phyloP scores from a whole-genome alignment of 306 rosid genomes.

The Gynostemma pentaphyllum region DNA sequence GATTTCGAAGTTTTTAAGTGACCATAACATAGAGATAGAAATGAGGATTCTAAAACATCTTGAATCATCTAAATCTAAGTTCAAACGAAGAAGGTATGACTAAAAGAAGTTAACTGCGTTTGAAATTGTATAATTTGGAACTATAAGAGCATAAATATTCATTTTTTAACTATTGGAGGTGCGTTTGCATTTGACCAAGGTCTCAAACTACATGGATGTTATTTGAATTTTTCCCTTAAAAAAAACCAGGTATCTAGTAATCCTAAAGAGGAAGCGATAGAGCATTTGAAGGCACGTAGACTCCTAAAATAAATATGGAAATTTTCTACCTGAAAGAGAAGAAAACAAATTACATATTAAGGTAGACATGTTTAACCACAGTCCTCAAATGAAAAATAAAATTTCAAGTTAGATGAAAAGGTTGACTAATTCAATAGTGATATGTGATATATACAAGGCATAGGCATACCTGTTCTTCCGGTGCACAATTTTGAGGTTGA shows the following conservation, averaged over 20 bases:
- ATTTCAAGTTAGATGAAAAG: not conserved
- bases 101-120: no score
- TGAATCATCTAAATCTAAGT: no score
- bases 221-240: no score
- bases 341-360: not conserved
- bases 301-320: not conserved
- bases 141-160: no score
- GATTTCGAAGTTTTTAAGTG: no score
- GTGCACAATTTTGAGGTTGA: conserved; percentile 95
- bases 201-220: no score
- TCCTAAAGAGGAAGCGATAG: not conserved
- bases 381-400: not conserved
- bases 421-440: not conserved
- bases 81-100: no score
- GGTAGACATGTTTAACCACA: not conserved
- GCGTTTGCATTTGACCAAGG: no score
- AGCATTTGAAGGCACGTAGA: not conserved
- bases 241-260: not conserved
- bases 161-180: no score
- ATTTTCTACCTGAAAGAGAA: not conserved
- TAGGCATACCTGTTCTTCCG: conserved; percentile 86
- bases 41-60: no score
- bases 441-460: conserved; percentile 8
- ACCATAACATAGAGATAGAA: no score
- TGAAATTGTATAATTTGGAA: no score